Evolutionary conservation across 2,329 filamentous ascomycete species (phyloP), one percentile per base, ranked within the genome.

Genomic region (Penicillium occitanis): DNA sequence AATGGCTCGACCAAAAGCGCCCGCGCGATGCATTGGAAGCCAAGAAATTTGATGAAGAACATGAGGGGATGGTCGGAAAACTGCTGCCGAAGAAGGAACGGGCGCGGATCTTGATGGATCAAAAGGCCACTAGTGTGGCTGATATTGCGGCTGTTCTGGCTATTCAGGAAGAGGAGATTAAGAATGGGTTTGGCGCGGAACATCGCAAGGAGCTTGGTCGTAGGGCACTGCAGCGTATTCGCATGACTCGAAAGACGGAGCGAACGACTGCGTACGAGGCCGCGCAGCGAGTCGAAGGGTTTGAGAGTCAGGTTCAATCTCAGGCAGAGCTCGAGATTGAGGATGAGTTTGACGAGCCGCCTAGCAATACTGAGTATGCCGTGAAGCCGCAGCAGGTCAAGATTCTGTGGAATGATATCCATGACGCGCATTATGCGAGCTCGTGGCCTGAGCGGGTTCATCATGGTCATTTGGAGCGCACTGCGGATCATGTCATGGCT

Each of bases 121-220:
- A 89, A 73, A 87, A 86, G 73, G 86, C 85, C n/a, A 88, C 87
- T 65, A 83, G 80, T 51, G 81, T 88, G 22, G 87, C 86, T 5
- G 87, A 89, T 71, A 73, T 88, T 28, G 86, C 86, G 0, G 83
- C 84, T 22, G 85, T 88, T 2, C 73, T 89, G 62, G 68, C 75
- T 30, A 79, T 83, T 67, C 84, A 86, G 70, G 77, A 83, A 50
- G 71, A 77, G 55, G 74, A 74, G 64, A 70, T 77, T 59, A 61
- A 68, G 50, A 67, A 74, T 42, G 74, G 74, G 19, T 70, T 78
- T 17, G 72, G 75, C 7, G 72, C 73, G 25, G 67, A 70, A n/a
- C 72, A 72, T 69, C 71, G 71, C 66, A 77, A 71, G 17, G 76
- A 75, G 61, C 67, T 74, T 25, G 78, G 73, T 42, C 70, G 70